Base-by-base conservation (phyloP, 148 eudicot genomes). In the Silene latifolia region DNA sequence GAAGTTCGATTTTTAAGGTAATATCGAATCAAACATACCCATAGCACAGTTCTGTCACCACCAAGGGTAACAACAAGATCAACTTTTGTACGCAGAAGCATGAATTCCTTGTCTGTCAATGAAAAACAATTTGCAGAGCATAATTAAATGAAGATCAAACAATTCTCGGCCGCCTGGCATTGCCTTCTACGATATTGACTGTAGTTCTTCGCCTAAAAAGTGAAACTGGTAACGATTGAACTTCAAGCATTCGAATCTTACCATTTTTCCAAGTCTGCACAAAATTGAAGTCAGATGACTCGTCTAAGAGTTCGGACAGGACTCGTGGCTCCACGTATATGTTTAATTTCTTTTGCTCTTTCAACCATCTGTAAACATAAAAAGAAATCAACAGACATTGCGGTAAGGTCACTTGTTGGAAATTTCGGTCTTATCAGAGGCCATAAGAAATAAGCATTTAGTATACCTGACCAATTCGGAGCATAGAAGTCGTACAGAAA, bases 21-120 rank as follows among this genome's bases (percentile, higher is more conserved):
- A 27, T 58, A 8, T 51, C 23, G 48, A 74, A 64, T 11, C 20
- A 71, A 69, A 77, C 93, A 74, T 89, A 95, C 99, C 99, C 99
- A 95, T 73, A 95, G 93, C 57, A 95, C 99, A 63, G 99, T 95
- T 79, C 99, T 98, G 83, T 95, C 99, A 54, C 98, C 99, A 74
- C 99, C 99, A 63, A 95, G 99, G 60, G 99, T 95, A 82, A 95
- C 92, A 71, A 95, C 84, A 62, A 95, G 90, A 72, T 95, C 99
- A 81, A 95, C 97, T 74, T 90, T 92, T 57, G 80, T 80, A 82
- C 92, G 98, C 71, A 95, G 85, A 51, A 75, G 83, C 80, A 76
- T 71, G 70, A 89, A 78, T 76, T 89, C 96, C 76, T 86, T 75
- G 58, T 89, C 98, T 95, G 91, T 67, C 57, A 67, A 80, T 77